Evolutionary conservation across 169 alveolate species (phyloP), one percentile per base, ranked within the genome.

Genomic region (Babesia caballi): DNA sequence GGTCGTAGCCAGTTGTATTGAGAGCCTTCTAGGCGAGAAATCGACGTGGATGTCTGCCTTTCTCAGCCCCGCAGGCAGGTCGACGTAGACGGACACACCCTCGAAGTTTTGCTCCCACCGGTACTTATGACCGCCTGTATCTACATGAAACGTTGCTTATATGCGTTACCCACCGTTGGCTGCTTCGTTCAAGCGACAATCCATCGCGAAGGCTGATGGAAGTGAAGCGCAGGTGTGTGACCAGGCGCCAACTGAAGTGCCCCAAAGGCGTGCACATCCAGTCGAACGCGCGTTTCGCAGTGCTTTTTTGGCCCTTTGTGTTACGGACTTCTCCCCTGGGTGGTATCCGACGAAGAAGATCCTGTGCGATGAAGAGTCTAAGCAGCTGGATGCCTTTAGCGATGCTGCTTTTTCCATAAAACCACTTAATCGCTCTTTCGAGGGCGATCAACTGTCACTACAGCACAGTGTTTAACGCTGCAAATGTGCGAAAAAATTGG

Each of bases 41-140:
- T 58, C 17, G 25, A 81, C 84, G 33, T 23, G 9, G 14, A 81
- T 52, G 41, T 69, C 80, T 14, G 44, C 59, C 69, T 69, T 71
- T 19, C 19, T 71, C 25, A 66, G 44, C 27, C 75, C 59, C 32
- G 66, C 51, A 33, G 53, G 63, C 21, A 81, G 30, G 38, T 49
- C 56, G 57, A 81, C 71, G 41, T 81, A 71, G 23, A 81, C 57
- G 19, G 47, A 30, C 25, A 81, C 42, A 4, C 71, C 84, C 15
- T 81, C 88, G 32, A 27, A 69, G 23, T 57, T 50, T 54, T 81
- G 88, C 47, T 81, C 84, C 88, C 88, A 81, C 30, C 36, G 59
- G 72, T 70, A 81, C 46, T 52, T 66, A 25, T 32, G 30, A 27
- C 46, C 35, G 7, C 84, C 84, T 68, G 21, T 14, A 19, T 3